Evolutionary conservation across 2,329 filamentous ascomycete species (phyloP), one percentile per base, ranked within the genome.

Genomic region (Graphilbum ipis-grandicollis): DNA sequence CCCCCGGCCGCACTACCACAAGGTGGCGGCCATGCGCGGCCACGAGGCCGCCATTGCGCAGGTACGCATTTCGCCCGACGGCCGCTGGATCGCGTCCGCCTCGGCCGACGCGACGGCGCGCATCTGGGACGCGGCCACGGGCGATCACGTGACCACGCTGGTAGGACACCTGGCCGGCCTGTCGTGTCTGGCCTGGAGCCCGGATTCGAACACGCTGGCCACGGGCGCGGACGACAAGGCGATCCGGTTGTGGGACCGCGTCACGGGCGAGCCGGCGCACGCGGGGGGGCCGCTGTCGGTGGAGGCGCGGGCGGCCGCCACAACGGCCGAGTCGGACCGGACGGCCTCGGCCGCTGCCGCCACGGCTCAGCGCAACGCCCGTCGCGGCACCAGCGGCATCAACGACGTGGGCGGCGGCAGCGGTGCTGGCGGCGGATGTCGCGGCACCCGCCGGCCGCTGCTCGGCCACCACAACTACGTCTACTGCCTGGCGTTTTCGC

Each of bases 141-240:
- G 86, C 34, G 69, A 67, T 39, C 76, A 90, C 42, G 73, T 88
- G 52, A 81, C 93, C 49, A 93, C 84, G 0, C 72, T 98, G 19
- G 81, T 93, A 50, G 90, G 86, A 7, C 90, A 98, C 58, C 71
- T 94, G 52, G 86, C 88, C 1, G 90, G 90, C 42, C 75, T 98
- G 15, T 93, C 82, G 23, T 88, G 85, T 29, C 68, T 98, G 34
- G 78, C 86, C n/a, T 98, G 90, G 90, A 79, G 79, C 41, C 86
- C 88, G 0, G 85, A 96, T 54, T 84, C 79, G 42, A 76, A 76
- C 47, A 83, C 81, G 3, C 68, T 98, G 33, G 90, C 88, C 4
- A 88, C 83, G 9, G 90, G 88, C 19, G 88, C 82, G 5, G 90
- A 98, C 56, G 90, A 98, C 66, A 98, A 98, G 59, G 75, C 80